These are phyloP conservation scores for Aquanectria penicillioides DNA, from an alignment of 2,329 filamentous ascomycete genomes.

Conservation along the genomic window DNA sequence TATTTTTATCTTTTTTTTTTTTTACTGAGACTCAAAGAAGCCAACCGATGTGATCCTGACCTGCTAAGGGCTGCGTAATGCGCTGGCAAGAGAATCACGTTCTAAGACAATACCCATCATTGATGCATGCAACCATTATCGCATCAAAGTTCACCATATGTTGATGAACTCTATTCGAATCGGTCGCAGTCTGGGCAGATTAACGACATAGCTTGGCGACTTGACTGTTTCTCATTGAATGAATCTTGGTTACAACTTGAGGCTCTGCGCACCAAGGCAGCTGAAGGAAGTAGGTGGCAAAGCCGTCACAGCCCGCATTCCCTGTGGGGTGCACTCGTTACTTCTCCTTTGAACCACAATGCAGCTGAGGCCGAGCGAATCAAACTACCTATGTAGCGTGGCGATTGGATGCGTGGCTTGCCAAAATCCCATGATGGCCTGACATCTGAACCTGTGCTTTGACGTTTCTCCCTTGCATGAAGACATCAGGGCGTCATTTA, in stretches of 20 bases:
- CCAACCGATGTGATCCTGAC: too few relatives aligned
- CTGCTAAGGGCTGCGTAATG: too few relatives aligned
- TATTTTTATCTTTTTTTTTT: too few relatives aligned
- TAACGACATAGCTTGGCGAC: too few relatives aligned
- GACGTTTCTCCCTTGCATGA: not conserved
- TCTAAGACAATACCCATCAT: too few relatives aligned
- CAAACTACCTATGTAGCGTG: not conserved
- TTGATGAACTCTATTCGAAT: too few relatives aligned
- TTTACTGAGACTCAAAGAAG: too few relatives aligned
- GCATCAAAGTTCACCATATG: too few relatives aligned
- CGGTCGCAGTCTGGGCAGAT: too few relatives aligned
- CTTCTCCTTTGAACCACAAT: not conserved
- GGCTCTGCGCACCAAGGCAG: not conserved
- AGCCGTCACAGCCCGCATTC: not conserved
- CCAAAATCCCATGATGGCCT: not conserved
- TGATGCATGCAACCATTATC: too few relatives aligned
- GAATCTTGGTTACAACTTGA: not conserved
- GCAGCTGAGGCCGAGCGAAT: not conserved
- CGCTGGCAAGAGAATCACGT: too few relatives aligned
- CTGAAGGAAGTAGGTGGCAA: conserved; percentile 1
- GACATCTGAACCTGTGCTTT: not conserved
- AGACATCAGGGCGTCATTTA: not conserved
- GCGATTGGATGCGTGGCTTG: not conserved
- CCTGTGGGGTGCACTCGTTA: too few relatives aligned
- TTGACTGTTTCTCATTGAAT: not conserved